Evolutionary conservation across 352 stramenopile species (phyloP), one percentile per base, ranked within the genome.

Genomic region (Elongisporangium senticosum): DNA sequence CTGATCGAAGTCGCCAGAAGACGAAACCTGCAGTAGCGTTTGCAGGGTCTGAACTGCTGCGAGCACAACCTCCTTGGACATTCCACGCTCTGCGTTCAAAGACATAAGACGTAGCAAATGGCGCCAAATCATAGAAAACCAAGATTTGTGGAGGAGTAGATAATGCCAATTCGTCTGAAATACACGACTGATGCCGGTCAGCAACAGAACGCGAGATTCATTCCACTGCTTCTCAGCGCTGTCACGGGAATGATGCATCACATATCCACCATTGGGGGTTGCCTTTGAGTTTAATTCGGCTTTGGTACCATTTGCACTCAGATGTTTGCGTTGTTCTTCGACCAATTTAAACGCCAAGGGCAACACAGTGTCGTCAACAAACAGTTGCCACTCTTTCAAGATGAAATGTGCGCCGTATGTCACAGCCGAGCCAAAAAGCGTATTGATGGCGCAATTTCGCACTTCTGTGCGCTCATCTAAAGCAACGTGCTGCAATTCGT

Each of bases 381-480:
- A 98, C 40, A 88, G 79, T 69, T 96, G 69, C 96, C 96, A 99
- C 55, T 98, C 90, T 13, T 72, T 65, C 47, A 96, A 60, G 2
- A 89, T 83, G 55, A 99, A 98, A 47, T 93, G 82, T 33, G 84
- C 69, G 17, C 96, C 96, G 57, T 98, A 95, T 6, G 96, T 98
- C 61, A 98, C 93, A 49, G 97, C 93, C 2, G 92, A 97, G n/a
- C 94, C 97, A 68, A 99, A 98, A 1, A 99, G 75, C 14, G 97
- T 99, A 62, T 99, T 98, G 37, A 99, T 93, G 17, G 96, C 89
- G 64, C 95, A 99, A 71, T 98, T 99, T 55, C 96, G 77, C 58
- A 98, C 92, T 71, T 99, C 96, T 0, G 90, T 85, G 49, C 97
- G 84, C 24, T 83, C 78, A 59, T 99, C 96, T 21, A 97, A 68